Evolutionary conservation across 2,329 filamentous ascomycete genomes (phyloP).

Genomic region (Aspergillus quadrilineatus): DNA sequence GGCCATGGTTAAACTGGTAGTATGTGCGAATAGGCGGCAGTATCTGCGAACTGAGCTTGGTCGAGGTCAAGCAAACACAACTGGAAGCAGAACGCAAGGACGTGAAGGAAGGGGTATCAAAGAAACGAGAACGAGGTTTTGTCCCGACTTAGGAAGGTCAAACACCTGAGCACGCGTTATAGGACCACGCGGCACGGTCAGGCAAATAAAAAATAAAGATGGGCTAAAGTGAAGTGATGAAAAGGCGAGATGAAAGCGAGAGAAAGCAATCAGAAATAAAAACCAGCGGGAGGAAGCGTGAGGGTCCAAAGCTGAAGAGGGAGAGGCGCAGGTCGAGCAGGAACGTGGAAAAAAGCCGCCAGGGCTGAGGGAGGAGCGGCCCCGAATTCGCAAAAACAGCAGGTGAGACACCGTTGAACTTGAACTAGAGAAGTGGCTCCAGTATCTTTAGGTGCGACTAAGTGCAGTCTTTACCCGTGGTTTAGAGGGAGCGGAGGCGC

Average conservation of each 20-base stretch:
- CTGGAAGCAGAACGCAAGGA: conserved; percentile 20
- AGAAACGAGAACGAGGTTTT: conserved; percentile 18
- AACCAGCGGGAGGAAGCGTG: conserved; percentile 11
- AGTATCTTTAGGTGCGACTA: conserved; percentile 7
- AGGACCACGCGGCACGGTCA: conserved; percentile 8
- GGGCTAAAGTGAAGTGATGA: conserved; percentile 13
- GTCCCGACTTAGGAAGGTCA: conserved; percentile 13
- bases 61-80: conserved; percentile 14
- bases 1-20: conserved; percentile 52
- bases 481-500: not conserved
- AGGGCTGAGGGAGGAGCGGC: conserved; percentile 24
- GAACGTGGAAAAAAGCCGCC: conserved; percentile 26
- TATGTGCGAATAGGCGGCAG: conserved; percentile 13
- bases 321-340: conserved; percentile 20
- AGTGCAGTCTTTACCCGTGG: conserved; percentile 3
- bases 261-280: conserved; percentile 11
- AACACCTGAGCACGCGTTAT: conserved; percentile 12
- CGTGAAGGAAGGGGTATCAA: conserved; percentile 23
- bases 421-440: conserved; percentile 10
- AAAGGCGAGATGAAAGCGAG: conserved; percentile 1
- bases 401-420: conserved; percentile 10
- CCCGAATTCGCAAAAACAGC: conserved; percentile 14
- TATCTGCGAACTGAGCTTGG: conserved; percentile 15
- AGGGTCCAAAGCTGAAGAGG: conserved; percentile 13
- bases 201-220: conserved; percentile 16